A percentile compares a stretch with the other conserved stretches of the same genome.
Conservation (phyloP, 768 basidiomycete species). For the Auricularia auricula-judae region DNA sequence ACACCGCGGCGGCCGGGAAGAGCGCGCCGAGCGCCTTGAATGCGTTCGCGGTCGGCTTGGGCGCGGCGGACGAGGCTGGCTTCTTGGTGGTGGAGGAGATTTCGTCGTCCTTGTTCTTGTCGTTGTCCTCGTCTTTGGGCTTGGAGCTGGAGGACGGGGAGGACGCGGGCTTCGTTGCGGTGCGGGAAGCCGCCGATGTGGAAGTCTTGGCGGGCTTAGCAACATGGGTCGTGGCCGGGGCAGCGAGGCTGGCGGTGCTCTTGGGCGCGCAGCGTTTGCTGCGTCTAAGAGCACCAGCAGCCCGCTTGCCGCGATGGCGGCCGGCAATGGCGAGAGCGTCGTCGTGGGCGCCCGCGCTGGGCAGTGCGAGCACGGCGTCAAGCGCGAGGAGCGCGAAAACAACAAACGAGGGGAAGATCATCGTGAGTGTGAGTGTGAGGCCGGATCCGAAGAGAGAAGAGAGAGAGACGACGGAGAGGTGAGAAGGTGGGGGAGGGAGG, state of each 20-base stretch:
- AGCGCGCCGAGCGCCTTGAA: conserved; percentile 1
- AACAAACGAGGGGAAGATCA: background rate
- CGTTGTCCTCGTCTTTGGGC: background rate
- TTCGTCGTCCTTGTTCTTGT: background rate
- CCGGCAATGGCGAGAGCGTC: background rate
- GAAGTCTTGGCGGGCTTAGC: background rate
- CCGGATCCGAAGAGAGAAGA: background rate
- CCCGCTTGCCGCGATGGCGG: background rate
- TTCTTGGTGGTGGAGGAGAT: background rate
- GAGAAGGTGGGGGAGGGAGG: background rate
- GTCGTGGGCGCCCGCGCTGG: background rate
- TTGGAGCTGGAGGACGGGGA: background rate
- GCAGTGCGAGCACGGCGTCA: background rate
- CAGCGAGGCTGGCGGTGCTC: background rate
- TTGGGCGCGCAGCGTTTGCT: background rate
- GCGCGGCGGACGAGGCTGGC: background rate
- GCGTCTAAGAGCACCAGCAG: background rate
- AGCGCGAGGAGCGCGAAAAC: background rate
- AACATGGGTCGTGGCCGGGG: background rate
- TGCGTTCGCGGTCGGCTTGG: background rate
- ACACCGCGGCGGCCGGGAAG: conserved; percentile 29
- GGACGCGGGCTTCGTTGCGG: background rate
- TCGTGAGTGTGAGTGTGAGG: background rate
- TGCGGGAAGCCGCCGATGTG: background rate
- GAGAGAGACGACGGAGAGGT: background rate